Evolutionary conservation across 345 rosid species (phyloP), one percentile per base, ranked within the genome.

Genomic region (Hibiscus trionum): DNA sequence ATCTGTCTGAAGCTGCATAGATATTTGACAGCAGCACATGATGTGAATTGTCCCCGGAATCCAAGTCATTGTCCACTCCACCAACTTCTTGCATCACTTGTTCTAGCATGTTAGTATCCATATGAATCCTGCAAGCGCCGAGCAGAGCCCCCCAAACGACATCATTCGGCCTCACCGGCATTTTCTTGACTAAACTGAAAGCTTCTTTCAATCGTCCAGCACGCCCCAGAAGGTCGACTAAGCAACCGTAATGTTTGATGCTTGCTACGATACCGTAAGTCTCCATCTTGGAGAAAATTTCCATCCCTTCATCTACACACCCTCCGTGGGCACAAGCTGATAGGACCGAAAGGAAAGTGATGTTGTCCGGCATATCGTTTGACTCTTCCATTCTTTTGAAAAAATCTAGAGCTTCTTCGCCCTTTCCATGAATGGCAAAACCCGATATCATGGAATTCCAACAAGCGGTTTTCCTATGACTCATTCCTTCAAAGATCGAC

Each of bases 371-470:
- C 2, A 57, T 84, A 76, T 78, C 81, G 26, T 66, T 57, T 10
- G 82, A 82, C 46, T 77, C 67, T 76, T 85, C 86, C 95, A 93
- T 86, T 64, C 70, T 82, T 67, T 52, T 65, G 70, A 93, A 89
- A 61, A 88, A 73, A 46, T 88, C 78, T 4, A 93, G 76, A 75
- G 93, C 98, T 75, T 90, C 86, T 64, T 65, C 49, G 67, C 82
- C 71, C 42, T 78, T 78, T 61, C 97, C 97, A 73, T 91, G 86
- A 71, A 71, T 66, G 35, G 89, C 86, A 67, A 83, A 87, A 29
- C 91, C 90, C 0, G 84, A 87, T 69, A 91, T 91, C 85, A 91
- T 85, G 44, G 97, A 72, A 75, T 88, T 93, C 93, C 98, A 93
- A 74, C 90, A 88, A 5, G 85, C 83, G 65, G 37, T 64, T 55